Evolutionary conservation across 805 yeast species (phyloP).

Genomic region (Saturnispora diversa): DNA sequence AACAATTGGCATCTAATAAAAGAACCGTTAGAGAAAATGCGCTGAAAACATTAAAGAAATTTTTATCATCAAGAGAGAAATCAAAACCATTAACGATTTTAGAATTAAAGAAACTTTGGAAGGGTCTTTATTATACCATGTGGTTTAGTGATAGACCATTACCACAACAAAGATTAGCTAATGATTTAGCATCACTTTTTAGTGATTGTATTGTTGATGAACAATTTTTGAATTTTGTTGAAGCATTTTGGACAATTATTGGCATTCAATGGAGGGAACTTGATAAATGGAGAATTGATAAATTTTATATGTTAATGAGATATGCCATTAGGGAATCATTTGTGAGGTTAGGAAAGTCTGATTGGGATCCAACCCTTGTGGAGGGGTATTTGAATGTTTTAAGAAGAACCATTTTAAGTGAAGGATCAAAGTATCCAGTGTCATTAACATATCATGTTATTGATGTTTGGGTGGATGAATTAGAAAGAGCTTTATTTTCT

Average conservation of each 20-base stretch:
- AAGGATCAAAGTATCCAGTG: constrained; percentile 51
- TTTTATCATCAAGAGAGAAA: constrained; percentile 40
- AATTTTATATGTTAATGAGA: constrained; percentile 74
- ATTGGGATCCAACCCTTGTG: constrained; percentile 49
- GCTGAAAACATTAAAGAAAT: constrained; percentile 52
- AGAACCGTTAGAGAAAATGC: constrained; percentile 70
- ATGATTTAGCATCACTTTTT: constrained; percentile 52
- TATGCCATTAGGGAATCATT: constrained; percentile 62
- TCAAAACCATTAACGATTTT: constrained; percentile 36
- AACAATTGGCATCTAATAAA: constrained; percentile 77
- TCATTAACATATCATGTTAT: constrained; percentile 80
- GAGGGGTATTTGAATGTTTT: constrained; percentile 35
- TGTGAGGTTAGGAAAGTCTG: constrained; percentile 40
- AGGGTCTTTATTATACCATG: constrained; percentile 90
- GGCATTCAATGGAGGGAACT: constrained; percentile 74
- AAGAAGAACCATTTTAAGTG: constrained; percentile 35
- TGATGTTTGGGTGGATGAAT: constrained; percentile 79
- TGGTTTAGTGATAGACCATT: constrained; percentile 94
- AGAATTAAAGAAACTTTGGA: constrained; percentile 84
- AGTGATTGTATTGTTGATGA: constrained; percentile 35
- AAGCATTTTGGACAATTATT: constrained; percentile 77
- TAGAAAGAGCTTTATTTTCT: constrained; percentile 56
- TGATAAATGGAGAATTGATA: constrained; percentile 83
- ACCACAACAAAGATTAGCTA: constrained; percentile 82
- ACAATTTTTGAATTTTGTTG: constrained; percentile 44